A percentile compares a stretch with the other conserved stretches of the same genome.
Conservation (phyloP, 441 rosid species). For the Erysimum cheiri region DNA sequence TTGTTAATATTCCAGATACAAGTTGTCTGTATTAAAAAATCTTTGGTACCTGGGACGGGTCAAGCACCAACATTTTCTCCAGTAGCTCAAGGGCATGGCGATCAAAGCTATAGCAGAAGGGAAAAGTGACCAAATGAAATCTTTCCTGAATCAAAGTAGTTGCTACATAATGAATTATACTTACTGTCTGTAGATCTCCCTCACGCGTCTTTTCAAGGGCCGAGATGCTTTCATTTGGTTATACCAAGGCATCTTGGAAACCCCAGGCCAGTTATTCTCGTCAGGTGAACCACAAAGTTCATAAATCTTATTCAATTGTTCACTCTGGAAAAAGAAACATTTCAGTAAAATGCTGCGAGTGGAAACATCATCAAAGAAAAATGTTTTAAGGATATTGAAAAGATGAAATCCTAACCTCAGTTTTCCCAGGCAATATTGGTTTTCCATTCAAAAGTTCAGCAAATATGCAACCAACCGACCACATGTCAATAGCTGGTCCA, state of each 20-base stretch:
- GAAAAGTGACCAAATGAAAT: conserved; percentile 16
- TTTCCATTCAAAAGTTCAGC: conserved; percentile 92
- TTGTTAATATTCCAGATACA: conserved; percentile 14
- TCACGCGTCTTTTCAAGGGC: conserved; percentile 83
- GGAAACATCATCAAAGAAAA: conserved; percentile 12
- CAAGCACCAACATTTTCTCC: conserved; percentile 92
- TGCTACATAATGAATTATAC: conserved; percentile 35
- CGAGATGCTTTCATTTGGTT: conserved; percentile 84
- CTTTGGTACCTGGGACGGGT: conserved; percentile 83
- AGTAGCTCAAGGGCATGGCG: conserved; percentile 93
- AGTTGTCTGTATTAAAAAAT: not conserved
- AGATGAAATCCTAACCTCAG: conserved; percentile 60
- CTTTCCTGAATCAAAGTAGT: conserved; percentile 15
- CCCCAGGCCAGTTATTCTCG: conserved; percentile 95
- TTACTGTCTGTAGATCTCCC: conserved; percentile 89
- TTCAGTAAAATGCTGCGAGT: conserved; percentile 9
- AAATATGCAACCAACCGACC: conserved; percentile 98
- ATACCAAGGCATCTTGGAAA: conserved; percentile 90
- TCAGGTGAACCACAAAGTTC: conserved; percentile 97
- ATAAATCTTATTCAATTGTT: conserved; percentile 91
- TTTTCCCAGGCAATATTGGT: conserved; percentile 92
- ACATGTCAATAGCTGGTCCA: conserved; percentile 99
- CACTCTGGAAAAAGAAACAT: conserved; percentile 56
- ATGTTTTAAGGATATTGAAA: not conserved
- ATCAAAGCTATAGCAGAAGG: conserved; percentile 64